These are phyloP conservation scores for Fusarium sororula DNA, from an alignment of 2,329 filamentous ascomycete species.

Conservation along the genomic window DNA sequence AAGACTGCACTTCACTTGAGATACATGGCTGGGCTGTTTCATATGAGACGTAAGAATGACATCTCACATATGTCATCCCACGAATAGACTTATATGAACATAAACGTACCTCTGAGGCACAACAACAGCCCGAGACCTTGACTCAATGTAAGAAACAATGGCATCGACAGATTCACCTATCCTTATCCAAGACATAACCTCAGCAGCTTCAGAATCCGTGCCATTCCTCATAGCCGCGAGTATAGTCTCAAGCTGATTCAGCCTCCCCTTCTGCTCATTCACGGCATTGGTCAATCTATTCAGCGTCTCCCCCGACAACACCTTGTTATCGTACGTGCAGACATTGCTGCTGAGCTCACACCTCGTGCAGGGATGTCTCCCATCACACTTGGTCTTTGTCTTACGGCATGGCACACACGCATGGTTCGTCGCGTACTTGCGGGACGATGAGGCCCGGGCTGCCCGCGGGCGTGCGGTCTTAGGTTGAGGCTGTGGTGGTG, in stretches of 20 bases:
- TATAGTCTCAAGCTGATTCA: constrained; percentile 18
- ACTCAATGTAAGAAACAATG: constrained; percentile 18
- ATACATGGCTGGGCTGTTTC: no score
- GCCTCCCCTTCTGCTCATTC: constrained; percentile 17
- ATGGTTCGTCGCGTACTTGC: constrained; percentile 7
- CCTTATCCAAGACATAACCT: constrained; percentile 19
- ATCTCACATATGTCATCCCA: background rate
- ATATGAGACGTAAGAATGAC: background rate
- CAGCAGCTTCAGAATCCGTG: constrained; percentile 9
- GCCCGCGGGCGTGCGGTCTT: background rate
- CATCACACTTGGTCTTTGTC: constrained; percentile 22
- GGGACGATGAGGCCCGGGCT: background rate
- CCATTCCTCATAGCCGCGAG: constrained; percentile 10
- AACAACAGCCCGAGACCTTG: background rate
- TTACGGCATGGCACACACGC: constrained; percentile 17
- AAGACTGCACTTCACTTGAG: background rate
- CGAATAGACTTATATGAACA: background rate
- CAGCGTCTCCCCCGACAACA: constrained; percentile 13
- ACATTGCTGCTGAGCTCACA: background rate
- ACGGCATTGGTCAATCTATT: constrained; percentile 5
- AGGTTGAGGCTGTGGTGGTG: background rate
- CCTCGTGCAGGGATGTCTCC: background rate
- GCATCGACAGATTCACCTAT: constrained; percentile 14
- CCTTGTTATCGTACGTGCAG: constrained; percentile 13
- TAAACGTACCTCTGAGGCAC: constrained; percentile 1